Evolutionary conservation across 2,329 filamentous ascomycete species (phyloP), one percentile per base, ranked within the genome.

Genomic region (Epicoccum nigrum): DNA sequence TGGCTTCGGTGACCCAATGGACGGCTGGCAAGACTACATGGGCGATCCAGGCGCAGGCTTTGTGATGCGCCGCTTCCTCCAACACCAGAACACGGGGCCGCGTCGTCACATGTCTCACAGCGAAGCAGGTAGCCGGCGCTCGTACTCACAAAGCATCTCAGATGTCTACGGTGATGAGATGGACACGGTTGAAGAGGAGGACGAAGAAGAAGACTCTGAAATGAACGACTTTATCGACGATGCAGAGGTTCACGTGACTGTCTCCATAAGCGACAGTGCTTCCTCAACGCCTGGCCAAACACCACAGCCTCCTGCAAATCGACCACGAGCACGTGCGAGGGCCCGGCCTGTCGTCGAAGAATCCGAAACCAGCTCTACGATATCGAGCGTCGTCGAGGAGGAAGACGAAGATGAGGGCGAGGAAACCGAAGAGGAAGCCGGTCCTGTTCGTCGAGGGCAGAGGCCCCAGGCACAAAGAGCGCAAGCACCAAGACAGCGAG

Each of bases 201-300:
- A 76, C 43, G 74, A 76, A 4, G 35, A 59, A 33, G 59, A 71
- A 34, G 71, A 75, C 43, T 75, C 73, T 1, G 74, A 72, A 7
- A 75, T 76, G 73, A 72, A 72, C 45, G 72, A 70, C 46, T 76
- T 77, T 56, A 71, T 76, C 35, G 71, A 74, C 33, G 71, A 75
- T 32, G 67, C 58, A n/a, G 67, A 60, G 9, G 43, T 57, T 4
- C 62, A 60, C 5, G 56, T 58, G 6, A 59, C 60, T 2, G 45
- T 50, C 30, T 70, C 71, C 20, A 52, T 60, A 11, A 63, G 58
- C 25, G 51, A n/a, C n/a, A n/a, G 58, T 27, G 63, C 62, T 20
- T 65, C 64, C 2, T 72, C 72, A 11, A 70, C 66, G 8, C 61
- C 66, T 13, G 62, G 58, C 2, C 66, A 67, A 13, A 65, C 65